Conservation (phyloP, 2,329 filamentous ascomycete species). For the Emericellopsis atlantica region DNA sequence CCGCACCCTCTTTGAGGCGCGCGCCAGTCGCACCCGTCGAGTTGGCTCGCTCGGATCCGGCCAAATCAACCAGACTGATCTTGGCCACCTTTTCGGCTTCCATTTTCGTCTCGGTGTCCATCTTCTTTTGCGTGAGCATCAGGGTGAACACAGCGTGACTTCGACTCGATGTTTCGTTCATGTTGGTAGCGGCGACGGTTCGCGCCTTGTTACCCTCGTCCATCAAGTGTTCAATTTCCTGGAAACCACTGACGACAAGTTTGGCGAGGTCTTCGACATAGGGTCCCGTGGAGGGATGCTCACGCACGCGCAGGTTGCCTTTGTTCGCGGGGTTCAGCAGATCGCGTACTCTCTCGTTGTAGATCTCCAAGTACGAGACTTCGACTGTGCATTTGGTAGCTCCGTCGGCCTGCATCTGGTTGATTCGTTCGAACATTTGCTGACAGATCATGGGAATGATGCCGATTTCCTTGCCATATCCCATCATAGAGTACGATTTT, state of each 20-base stretch:
- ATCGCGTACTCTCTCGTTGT: conserved; percentile 95
- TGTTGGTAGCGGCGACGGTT: conserved; percentile 96
- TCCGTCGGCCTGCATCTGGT: conserved; percentile 54
- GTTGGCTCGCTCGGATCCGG: conserved; percentile 92
- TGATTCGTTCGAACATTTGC: conserved; percentile 90
- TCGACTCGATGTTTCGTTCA: conserved; percentile 98
- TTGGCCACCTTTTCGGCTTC: conserved; percentile 95
- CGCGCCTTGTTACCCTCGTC: conserved; percentile 98
- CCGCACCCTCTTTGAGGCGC: conserved; percentile 89
- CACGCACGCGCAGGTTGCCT: conserved; percentile 90
- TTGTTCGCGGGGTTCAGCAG: conserved; percentile 91
- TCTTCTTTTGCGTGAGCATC: conserved; percentile 86
- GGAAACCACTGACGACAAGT: conserved; percentile 81
- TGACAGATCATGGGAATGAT: conserved; percentile 96
- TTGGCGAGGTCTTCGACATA: conserved; percentile 98
- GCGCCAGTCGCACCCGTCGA: conserved; percentile 95
- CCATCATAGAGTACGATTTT: conserved; percentile 99
- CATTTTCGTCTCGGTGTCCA: conserved; percentile 89
- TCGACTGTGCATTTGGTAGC: conserved; percentile 84
- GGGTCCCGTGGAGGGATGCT: conserved; percentile 92
- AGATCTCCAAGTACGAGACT: conserved; percentile 97
- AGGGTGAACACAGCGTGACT: conserved; percentile 97
- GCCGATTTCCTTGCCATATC: conserved; percentile 88
- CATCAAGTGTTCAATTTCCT: conserved; percentile 96
- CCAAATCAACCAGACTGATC: conserved; percentile 94